Evolutionary conservation across 2,329 filamentous ascomycete genomes (phyloP), one percentile per base, ranked within the genome.

Genomic region (Fusarium domesticum): DNA sequence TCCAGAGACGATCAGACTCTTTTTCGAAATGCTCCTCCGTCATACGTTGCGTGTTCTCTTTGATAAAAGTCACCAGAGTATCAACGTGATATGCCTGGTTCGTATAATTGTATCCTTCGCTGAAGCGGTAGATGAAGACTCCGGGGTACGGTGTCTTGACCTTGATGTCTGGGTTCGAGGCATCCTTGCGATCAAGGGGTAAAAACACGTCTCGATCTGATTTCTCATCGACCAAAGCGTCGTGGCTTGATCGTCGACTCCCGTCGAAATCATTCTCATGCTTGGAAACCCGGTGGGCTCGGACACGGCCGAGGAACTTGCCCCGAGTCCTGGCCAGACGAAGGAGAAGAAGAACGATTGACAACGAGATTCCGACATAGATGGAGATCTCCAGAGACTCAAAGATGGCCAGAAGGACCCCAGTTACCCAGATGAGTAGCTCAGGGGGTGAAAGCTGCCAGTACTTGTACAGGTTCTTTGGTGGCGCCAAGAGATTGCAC

Each of bases 391-490:
- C 75, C 8, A 78, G 71, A 3, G 68, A 69, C 8, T 70, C 68
- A 51, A 78, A 76, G 25, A 77, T 60, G 28, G 72, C 71, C n/a
- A 76, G 55, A 11, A 87, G 64, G 6, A 91, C 85, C 57, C 87
- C 85, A 20, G 78, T 74, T 46, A 90, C 80, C 76, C 89, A 92
- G 58, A 91, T 86, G 34, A 85, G 47, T 1, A 86, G 79, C 60
- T 92, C 87, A 0, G 89, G 58, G 0, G 87, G 87, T 0, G 85
- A 86, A 0, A 89, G 78, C 33, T 80, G 76, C 87, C 87, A 91
- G 69, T 89, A 91, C 47, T 85, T 81, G 66, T 87, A 89, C 2
- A 91, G 75, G 0, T 80, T 83, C 54, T 84, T 84, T 1, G 87
- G 87, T 1, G 84, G 80, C 0, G 85, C 85, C 57, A 91, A 80